These are phyloP conservation scores for Verbascum thapsus DNA, from an alignment of 257 asterid genomes.

Conservation along the genomic window DNA sequence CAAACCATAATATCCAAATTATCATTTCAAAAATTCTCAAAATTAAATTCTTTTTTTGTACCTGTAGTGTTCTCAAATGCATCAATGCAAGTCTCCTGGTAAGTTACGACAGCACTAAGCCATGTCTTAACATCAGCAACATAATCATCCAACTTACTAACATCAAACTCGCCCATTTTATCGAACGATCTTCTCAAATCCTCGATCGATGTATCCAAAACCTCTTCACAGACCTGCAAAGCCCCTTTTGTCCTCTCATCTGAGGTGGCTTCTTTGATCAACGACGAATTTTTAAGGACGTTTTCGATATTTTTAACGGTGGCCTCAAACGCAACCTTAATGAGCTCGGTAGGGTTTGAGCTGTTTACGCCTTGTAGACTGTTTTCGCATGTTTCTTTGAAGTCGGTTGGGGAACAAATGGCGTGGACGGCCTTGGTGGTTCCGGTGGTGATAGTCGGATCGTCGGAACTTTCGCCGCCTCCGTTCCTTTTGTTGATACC, in stretches of 20 bases:
- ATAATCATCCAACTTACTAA: slow-evolving; percentile 32
- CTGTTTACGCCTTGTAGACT: slow-evolving; percentile 47
- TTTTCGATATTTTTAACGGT: slow-evolving; percentile 43
- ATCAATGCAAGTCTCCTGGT: slow-evolving; percentile 70
- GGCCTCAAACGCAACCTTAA: slow-evolving; percentile 47
- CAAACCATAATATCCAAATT: too few species aligned
- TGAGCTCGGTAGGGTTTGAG: slow-evolving; percentile 50
- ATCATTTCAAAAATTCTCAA: too few species aligned
- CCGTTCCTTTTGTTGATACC: slow-evolving; percentile 21
- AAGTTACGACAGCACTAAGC: slow-evolving; percentile 65
- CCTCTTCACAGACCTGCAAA: slow-evolving; percentile 47
- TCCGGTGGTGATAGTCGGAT: slow-evolving; percentile 24
- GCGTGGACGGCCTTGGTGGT: slow-evolving; percentile 47
- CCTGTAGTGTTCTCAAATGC: slow-evolving; percentile 61
- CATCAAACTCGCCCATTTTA: slow-evolving; percentile 36
- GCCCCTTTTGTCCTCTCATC: slow-evolving; percentile 60
- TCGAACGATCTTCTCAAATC: slow-evolving; percentile 49
- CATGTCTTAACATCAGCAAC: slow-evolving; percentile 67
- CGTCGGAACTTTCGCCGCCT: slow-evolving; percentile 4
- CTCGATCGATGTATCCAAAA: slow-evolving; percentile 51
- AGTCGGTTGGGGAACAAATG: slow-evolving; percentile 59
- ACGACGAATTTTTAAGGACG: slow-evolving; percentile 38
- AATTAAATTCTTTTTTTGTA: too few species aligned
- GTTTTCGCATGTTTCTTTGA: slow-evolving; percentile 51
- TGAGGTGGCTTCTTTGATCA: slow-evolving; percentile 41